Evolutionary conservation across 352 stramenopile genomes (phyloP), one percentile per base, ranked within the genome.

Genomic region (Blastocystis sp.): DNA sequence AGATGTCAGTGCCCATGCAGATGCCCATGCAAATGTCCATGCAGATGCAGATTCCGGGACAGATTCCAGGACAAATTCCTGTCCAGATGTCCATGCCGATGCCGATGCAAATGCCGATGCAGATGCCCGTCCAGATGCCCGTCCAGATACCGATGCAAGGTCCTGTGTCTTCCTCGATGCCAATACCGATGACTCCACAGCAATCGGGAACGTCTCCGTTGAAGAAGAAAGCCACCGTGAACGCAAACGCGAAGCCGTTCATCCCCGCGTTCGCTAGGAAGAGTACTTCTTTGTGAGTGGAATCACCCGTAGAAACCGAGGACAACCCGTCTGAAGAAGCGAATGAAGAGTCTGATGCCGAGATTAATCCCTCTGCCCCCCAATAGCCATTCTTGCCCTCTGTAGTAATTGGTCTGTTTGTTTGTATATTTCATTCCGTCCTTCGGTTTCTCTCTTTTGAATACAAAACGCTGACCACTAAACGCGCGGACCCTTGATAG

Each of bases 161-260:
- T n/a, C n/a, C n/a, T n/a, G n/a, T n/a, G n/a, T n/a, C n/a, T n/a
- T n/a, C n/a, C n/a, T n/a, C n/a, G n/a, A 59, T 59, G 51, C 11
- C 51, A 16, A 14, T 11, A 32, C 51, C n/a, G 11, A 59, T 32
- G 51, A 18, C 51, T 59, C 51, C 51, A 59, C 51, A 14, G 3
- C 51, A 59, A 59, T 27, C 4, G n/a, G n/a, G n/a, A n/a, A n/a
- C n/a, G n/a, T n/a, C n/a, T n/a, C n/a, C n/a, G n/a, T 21, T 59
- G 49, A 59, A 59, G 49, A 59, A 21, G 7, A 59, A 59, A 11
- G 11, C 51, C 4, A 18, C 18, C 32, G 51, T 59, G 51, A 72
- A 44, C 42, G 48, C 40, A 16, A 81, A 81, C 11, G 69, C 69
- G 18, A 57, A 54, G 36, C 69, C 69, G 8, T 81, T 81, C 40